These are phyloP conservation scores for Phytophthora sansomeana DNA, from an alignment of 352 stramenopile genomes.

Conservation along the genomic window DNA sequence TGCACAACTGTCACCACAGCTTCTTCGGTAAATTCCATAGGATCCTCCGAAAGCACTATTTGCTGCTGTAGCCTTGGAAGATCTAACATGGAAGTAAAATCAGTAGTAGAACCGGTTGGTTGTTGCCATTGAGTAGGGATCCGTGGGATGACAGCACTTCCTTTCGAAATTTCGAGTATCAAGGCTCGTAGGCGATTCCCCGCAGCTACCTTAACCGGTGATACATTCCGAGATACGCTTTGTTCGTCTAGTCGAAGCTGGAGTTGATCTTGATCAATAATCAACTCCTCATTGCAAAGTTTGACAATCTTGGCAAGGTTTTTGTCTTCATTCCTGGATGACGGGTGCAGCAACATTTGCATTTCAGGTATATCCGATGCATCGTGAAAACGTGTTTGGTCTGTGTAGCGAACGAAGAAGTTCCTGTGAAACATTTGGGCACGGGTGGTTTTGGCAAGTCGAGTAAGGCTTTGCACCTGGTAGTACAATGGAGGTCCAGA, in stretches of 20 bases:
- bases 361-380: constrained; percentile 13
- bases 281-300: constrained; percentile 13
- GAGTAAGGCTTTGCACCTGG: background rate
- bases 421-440: background rate
- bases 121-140: background rate
- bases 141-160: background rate
- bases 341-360: constrained; percentile 17
- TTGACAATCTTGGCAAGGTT: constrained; percentile 5
- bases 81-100: background rate
- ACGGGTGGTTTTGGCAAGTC: background rate
- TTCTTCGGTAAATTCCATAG: constrained; percentile 4
- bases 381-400: background rate
- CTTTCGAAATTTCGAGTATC: background rate
- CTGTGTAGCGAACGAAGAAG: constrained; percentile 7
- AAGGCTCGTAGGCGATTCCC: background rate
- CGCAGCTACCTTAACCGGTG: constrained; percentile 7
- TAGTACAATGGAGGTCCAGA: background rate
- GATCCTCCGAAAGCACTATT: constrained; percentile 1
- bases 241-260: background rate
- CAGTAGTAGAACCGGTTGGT: background rate
- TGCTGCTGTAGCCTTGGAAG: background rate
- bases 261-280: no score
- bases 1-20: background rate
- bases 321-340: constrained; percentile 10
- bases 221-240: constrained; percentile 5